Evolutionary conservation across 169 alveolate genomes (phyloP), one percentile per base, ranked within the genome.

Genomic region (Babesia bovis): DNA sequence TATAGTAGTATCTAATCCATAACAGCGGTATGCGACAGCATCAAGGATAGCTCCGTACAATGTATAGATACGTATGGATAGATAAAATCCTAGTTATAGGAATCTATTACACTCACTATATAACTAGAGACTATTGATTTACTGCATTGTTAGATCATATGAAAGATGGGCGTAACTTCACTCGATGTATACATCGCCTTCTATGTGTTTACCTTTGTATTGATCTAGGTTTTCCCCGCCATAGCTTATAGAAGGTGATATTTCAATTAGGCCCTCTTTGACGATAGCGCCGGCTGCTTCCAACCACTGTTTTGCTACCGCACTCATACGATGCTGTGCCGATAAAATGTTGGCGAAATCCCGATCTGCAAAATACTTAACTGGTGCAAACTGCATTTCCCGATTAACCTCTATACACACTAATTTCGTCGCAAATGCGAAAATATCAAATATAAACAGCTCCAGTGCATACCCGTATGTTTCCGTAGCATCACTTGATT

Each of bases 381-480:
- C 65, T 4, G 85, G 85, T 0, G 85, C 79, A 35, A 77, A 77
- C 51, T 53, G 63, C 28, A 15, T 3, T n/a, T 53, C 70, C 28
- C 85, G 59, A 38, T 77, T 67, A 0, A 77, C 85, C 72, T 44
- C 69, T 10, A 77, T 25, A 32, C 85, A 77, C 40, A 79, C 25
- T 1, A 81, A 55, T 50, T 59, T 78, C 23, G 52, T 42, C n/a
- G 93, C 82, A 35, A 81, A 84, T 58, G 77, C 66, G 56, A 87
- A 73, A 28, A 87, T 49, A 44, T 87, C 93, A 60, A 87, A 87
- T 30, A 87, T 71, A 53, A 87, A 87, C 57, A 81, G 84, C 77
- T 87, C 93, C 33, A 84, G 82, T 40, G 81, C 74, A 25, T 83
- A 87, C 19, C 74, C 88, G 68, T 71, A 55, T 10, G 82, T 50